Percentiles rank a stretch among this genome's conserved stretches.
phyloP scores from a whole-genome alignment of 2,329 filamentous ascomycete species.

The Botrytis porri region DNA sequence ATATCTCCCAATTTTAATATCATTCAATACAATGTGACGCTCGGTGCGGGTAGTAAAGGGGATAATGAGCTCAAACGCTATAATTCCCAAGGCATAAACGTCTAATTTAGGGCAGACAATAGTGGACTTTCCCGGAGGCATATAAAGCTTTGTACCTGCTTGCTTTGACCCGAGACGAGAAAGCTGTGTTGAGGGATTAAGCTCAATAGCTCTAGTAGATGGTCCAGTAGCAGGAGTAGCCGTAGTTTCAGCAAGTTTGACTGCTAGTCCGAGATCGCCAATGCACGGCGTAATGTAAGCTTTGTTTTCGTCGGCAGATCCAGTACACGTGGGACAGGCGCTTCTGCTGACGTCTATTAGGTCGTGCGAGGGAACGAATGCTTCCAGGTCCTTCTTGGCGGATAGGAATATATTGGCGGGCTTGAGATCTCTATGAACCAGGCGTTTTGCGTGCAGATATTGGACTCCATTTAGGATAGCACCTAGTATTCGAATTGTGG shows the following conservation, averaged over 20 bases:
- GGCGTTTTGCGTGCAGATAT: constrained; percentile 58
- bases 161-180: constrained; percentile 34
- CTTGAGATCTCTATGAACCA: constrained; percentile 66
- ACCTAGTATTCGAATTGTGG: constrained; percentile 56
- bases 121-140: constrained; percentile 39
- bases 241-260: constrained; percentile 39
- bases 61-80: constrained; percentile 60
- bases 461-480: constrained; percentile 61
- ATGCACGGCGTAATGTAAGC: constrained; percentile 57
- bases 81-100: constrained; percentile 59
- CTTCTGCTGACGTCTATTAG: constrained; percentile 43
- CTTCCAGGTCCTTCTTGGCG: constrained; percentile 39
- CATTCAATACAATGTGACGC: constrained; percentile 43
- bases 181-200: constrained; percentile 12
- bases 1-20: constrained; percentile 35
- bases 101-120: constrained; percentile 53
- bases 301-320: constrained; percentile 24
- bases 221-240: background rate
- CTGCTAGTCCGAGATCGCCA: constrained; percentile 66
- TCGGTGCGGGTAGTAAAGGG: constrained; percentile 51
- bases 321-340: constrained; percentile 42
- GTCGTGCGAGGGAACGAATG: constrained; percentile 39
- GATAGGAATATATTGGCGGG: constrained; percentile 66
- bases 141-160: constrained; percentile 62
- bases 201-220: background rate